A percentile compares a stretch with the other conserved stretches of the same genome.
These are phyloP conservation scores for Exophiala viscosa DNA, from an alignment of 2,329 filamentous ascomycete species.

Conservation along the genomic window DNA sequence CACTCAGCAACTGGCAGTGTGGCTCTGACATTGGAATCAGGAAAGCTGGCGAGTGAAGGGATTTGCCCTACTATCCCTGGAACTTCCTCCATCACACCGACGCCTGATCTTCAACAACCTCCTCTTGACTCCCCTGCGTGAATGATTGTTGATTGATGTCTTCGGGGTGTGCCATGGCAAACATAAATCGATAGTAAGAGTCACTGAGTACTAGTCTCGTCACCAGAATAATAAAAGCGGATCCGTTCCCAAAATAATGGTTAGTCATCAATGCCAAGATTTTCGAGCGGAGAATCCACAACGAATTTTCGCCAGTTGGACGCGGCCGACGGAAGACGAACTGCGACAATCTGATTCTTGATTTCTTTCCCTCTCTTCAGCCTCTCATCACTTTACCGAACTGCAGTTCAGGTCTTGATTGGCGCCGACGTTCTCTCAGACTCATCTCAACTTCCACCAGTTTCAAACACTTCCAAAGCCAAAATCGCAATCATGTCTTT, in stretches of 20 bases:
- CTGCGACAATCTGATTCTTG: not conserved
- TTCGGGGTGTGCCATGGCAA: not conserved
- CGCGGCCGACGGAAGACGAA: not conserved
- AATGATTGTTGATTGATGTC: too few relatives aligned
- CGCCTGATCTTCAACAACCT: too few relatives aligned
- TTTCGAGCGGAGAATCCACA: slow-evolving; percentile 9
- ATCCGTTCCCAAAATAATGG: too few relatives aligned
- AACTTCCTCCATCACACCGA: slow-evolving; percentile 17
- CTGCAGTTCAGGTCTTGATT: slow-evolving; percentile 76
- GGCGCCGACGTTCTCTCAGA: slow-evolving; percentile 37
- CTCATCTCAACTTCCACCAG: slow-evolving; percentile 17
- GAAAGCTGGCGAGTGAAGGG: slow-evolving; percentile 75
- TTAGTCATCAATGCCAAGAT: slow-evolving; percentile 17
- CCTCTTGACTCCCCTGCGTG: too few relatives aligned
- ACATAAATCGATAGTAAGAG: too few relatives aligned
- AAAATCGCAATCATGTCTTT: slow-evolving; percentile 71
- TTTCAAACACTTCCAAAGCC: slow-evolving; percentile 32
- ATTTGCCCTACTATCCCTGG: slow-evolving; percentile 34
- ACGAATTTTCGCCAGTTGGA: not conserved
- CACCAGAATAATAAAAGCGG: too few relatives aligned
- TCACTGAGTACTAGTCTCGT: too few relatives aligned
- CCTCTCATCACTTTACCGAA: slow-evolving; percentile 79
- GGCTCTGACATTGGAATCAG: slow-evolving; percentile 62
- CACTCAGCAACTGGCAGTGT: slow-evolving; percentile 68
- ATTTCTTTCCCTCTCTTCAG: slow-evolving; percentile 19